Percentiles rank a stretch among this genome's conserved stretches.
These are phyloP conservation scores for Epichloe typhina DNA, from an alignment of 2,329 filamentous ascomycete species.

Conservation along the genomic window DNA sequence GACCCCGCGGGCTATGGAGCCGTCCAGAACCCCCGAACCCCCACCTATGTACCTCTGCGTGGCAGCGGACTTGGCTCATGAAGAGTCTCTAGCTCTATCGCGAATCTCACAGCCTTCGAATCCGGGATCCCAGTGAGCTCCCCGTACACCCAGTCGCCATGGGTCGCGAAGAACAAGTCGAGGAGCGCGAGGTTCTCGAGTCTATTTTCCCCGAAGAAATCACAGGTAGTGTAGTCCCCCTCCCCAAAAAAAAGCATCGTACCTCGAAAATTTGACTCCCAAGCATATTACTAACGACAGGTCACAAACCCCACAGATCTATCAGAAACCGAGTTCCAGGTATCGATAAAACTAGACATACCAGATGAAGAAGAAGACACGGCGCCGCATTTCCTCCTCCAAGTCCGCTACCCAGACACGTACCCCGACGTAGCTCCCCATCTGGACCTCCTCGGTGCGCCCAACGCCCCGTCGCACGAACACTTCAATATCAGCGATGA, in stretches of 20 bases:
- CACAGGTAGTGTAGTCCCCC: conserved; percentile 53
- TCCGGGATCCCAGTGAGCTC: neutral
- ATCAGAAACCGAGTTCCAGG: conserved; percentile 77
- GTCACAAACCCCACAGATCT: conserved; percentile 47
- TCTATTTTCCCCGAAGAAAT: conserved; percentile 98
- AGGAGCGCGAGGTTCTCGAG: conserved; percentile 94
- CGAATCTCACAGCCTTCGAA: neutral
- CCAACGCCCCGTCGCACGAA: conserved; percentile 54
- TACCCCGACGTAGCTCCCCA: conserved; percentile 82
- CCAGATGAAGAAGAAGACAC: conserved; percentile 48
- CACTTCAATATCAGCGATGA: conserved; percentile 73
- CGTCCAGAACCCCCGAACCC: conserved; percentile 12
- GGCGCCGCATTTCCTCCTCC: conserved; percentile 61
- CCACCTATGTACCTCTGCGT: conserved; percentile 7
- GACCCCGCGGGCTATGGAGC: conserved; percentile 13
- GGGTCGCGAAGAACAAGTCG: conserved; percentile 76
- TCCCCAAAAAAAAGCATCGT: too few relatives aligned
- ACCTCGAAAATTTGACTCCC: too few relatives aligned
- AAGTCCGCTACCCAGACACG: conserved; percentile 75
- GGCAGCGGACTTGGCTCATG: too few relatives aligned
- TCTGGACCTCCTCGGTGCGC: conserved; percentile 65
- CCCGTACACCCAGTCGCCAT: conserved; percentile 22
- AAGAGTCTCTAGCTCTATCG: neutral
- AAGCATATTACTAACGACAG: neutral
- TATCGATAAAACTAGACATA: conserved; percentile 75